Percentiles rank a stretch among this genome's conserved stretches.
phyloP scores from a whole-genome alignment of 352 stramenopile species.

The Globisporangium nodosum region DNA sequence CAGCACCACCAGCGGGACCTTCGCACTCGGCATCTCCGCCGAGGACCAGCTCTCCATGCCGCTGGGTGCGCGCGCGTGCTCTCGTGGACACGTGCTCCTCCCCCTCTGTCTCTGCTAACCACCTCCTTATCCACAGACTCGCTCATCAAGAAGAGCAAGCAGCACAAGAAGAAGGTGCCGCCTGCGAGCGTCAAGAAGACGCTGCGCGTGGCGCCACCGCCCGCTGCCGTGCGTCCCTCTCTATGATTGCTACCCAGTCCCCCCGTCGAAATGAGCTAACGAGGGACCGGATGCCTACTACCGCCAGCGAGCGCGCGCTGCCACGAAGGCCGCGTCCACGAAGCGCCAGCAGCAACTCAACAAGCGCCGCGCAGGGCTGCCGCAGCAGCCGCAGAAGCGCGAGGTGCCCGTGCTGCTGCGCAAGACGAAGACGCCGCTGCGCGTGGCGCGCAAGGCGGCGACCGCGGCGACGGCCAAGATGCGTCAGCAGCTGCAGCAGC shows the following conservation, averaged over 20 bases:
- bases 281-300: neutral
- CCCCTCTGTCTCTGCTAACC: neutral
- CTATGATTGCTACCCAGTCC: neutral
- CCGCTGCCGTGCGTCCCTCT: neutral
- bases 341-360: constrained; percentile 73
- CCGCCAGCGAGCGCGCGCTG: constrained; percentile 32
- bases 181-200: neutral
- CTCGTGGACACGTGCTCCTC: neutral
- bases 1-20: constrained; percentile 7
- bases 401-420: constrained; percentile 35
- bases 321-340: constrained; percentile 35
- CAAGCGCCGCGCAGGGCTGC: constrained; percentile 52
- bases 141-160: constrained; percentile 2
- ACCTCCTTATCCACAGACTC: neutral
- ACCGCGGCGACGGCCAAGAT: constrained; percentile 12
- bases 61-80: constrained; percentile 24
- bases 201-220: neutral
- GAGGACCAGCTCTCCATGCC: constrained; percentile 53
- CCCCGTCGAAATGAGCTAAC: neutral
- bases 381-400: constrained; percentile 27
- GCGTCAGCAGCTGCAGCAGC: constrained; percentile 14
- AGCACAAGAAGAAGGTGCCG: neutral
- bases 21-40: constrained; percentile 43
- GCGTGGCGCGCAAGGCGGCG: constrained; percentile 20
- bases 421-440: constrained; percentile 33